These are phyloP conservation scores for Thielaviopsis musarum DNA, from an alignment of 2,329 filamentous ascomycete genomes.

Conservation along the genomic window DNA sequence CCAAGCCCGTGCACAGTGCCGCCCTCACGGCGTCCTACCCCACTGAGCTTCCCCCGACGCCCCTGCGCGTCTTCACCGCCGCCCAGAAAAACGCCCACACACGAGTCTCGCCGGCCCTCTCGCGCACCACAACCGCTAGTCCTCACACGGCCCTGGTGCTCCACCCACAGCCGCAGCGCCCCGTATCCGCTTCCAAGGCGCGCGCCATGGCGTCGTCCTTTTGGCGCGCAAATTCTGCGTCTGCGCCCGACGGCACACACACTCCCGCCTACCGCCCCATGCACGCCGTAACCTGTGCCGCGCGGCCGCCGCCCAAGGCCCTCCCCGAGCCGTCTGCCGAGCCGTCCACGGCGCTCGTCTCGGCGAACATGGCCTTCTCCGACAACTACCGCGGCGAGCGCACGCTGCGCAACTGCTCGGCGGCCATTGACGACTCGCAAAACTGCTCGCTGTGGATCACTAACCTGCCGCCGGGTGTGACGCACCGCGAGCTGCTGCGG, in stretches of 20 bases:
- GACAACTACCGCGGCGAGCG: conserved; percentile 25
- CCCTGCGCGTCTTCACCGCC: no score
- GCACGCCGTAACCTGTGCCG: neutral
- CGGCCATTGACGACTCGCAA: conserved; percentile 21
- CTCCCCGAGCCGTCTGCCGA: neutral
- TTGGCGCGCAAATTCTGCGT: neutral
- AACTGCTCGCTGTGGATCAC: conserved; percentile 38
- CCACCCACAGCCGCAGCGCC: neutral
- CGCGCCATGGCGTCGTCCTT: neutral
- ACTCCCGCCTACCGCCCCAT: conserved; percentile 3
- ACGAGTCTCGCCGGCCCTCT: no score
- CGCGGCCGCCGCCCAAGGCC: no score
- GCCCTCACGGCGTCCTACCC: no score
- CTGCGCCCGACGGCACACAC: neutral
- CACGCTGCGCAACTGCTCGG: conserved; percentile 23
- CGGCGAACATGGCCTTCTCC: conserved; percentile 15
- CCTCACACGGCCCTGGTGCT: neutral
- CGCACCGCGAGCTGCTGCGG: conserved; percentile 26
- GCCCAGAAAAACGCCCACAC: no score
- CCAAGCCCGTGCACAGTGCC: no score
- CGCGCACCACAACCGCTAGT: no score
- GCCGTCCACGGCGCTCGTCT: conserved; percentile 12
- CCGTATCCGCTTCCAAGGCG: neutral
- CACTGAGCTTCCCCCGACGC: no score
- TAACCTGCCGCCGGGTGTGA: conserved; percentile 29